Evolutionary conservation across 2,329 filamentous ascomycete species (phyloP), one percentile per base, ranked within the genome.

Genomic region (Arthrobotrys iridis): DNA sequence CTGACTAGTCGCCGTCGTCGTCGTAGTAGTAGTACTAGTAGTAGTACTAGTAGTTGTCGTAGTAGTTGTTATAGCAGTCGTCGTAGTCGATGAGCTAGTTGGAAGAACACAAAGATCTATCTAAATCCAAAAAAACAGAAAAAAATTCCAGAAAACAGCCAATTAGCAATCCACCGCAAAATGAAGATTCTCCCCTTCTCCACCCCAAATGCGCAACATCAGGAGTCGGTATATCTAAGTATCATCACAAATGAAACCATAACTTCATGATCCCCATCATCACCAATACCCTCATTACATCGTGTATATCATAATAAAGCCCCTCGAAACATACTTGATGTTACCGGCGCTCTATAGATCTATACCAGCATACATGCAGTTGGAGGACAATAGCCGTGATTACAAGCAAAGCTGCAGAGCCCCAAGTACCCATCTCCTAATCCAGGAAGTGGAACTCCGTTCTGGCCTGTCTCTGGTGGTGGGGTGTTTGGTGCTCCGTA

Each of bases 321-420:
- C 15, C 24, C 50, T 24, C 28, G 50, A 15, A 55, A 35, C 18
- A 35, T 37, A 55, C 50, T 37, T 11, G 30, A n/a, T n/a, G n/a
- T 6, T n/a, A 55, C 30, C 4, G 30, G 28, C 18, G 28, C 4
- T 55, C 30, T 55, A 59, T n/a, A 59, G 28, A 3, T 55, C 30
- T 55, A 59, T n/a, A 59, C 40, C 35, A 59, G 35, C 71, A 68
- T 60, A 66, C 77, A 78, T 57, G 77, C 77, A 35, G 80, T 80
- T 4, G 78, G 52, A 0, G 84, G 84, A 58, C 84, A 85, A 71
- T 85, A 85, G 0, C 84, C 84, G 77, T 84, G 83, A 71, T 82
- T 83, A 48, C 84, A 85, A 10, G 83, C 80, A 74, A 82, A 86
- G 67, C 82, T 84, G 76, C 85, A 86, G 13, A 86, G 81, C 0